Conservation (phyloP, 495 filamentous ascomycete genomes). For the Annulohypoxylon moriforme region DNA sequence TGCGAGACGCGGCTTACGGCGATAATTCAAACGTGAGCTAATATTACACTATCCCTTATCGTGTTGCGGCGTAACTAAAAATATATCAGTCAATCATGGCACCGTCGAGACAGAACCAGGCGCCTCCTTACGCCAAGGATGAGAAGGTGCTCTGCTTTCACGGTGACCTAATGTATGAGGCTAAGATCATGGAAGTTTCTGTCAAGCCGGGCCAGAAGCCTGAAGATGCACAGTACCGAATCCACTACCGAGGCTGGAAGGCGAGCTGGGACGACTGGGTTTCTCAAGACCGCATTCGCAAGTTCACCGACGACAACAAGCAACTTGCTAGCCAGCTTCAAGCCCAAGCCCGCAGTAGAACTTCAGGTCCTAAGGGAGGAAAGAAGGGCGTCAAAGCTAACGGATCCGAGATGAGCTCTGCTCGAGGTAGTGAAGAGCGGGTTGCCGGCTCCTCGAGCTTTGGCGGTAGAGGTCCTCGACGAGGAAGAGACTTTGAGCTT, state of each 20-base stretch:
- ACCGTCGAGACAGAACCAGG: slow-evolving; percentile 52
- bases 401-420: slow-evolving; percentile 81
- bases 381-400: slow-evolving; percentile 69
- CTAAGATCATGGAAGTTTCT: slow-evolving; percentile 85
- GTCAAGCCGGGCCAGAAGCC: slow-evolving; percentile 73
- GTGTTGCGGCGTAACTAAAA: slow-evolving; percentile 6
- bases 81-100: slow-evolving; percentile 49
- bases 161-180: slow-evolving; percentile 95
- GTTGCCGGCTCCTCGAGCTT: slow-evolving; percentile 72
- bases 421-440: slow-evolving; percentile 87
- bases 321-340: slow-evolving; percentile 78
- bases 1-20: background rate
- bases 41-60: background rate
- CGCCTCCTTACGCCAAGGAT: slow-evolving; percentile 79
- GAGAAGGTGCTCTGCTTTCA: slow-evolving; percentile 98
- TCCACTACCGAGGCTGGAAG: slow-evolving; percentile 99
- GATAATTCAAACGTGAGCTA: background rate
- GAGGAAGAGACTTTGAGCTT: slow-evolving; percentile 79
- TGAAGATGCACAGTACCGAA: slow-evolving; percentile 82
- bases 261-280: slow-evolving; percentile 99
- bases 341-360: slow-evolving; percentile 65
- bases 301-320: slow-evolving; percentile 93
- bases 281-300: slow-evolving; percentile 90
- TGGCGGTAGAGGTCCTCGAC: slow-evolving; percentile 74
- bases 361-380: slow-evolving; percentile 56